phyloP scores from a whole-genome alignment of 148 eudicot species.

The Fagopyrum esculentum region DNA sequence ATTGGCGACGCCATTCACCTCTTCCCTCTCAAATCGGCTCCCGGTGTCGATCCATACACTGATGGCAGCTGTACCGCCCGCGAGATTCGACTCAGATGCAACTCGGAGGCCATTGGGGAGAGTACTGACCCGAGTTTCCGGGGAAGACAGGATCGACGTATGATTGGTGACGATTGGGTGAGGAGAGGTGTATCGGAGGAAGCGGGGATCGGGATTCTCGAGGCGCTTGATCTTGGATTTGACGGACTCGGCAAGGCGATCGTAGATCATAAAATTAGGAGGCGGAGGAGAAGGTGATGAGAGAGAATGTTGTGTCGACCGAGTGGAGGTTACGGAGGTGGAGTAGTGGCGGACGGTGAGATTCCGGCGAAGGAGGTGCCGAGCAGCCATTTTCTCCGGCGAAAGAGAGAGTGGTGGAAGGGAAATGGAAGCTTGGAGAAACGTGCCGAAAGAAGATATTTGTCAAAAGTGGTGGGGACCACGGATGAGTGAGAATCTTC shows the following conservation, averaged over 20 bases:
- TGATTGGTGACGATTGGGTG: constrained; percentile 31
- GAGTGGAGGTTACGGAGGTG: constrained; percentile 20
- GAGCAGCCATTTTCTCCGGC: constrained; percentile 25
- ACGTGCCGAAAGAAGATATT: not conserved
- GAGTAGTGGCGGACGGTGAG: constrained; percentile 18
- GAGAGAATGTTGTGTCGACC: constrained; percentile 12
- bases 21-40: constrained; percentile 46
- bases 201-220: constrained; percentile 28
- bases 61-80: constrained; percentile 35
- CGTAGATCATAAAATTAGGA: constrained; percentile 32
- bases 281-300: constrained; percentile 25
- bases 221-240: constrained; percentile 34
- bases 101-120: constrained; percentile 71
- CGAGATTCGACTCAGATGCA: constrained; percentile 57
- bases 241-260: constrained; percentile 27
- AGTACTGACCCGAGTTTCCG: constrained; percentile 43
- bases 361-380: constrained; percentile 19
- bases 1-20: constrained; percentile 37
- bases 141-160: constrained; percentile 40
- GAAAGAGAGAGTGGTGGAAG: not conserved
- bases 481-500: not conserved
- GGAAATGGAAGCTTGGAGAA: not conserved
- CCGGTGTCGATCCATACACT: constrained; percentile 49
- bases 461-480: not conserved
- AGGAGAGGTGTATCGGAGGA: constrained; percentile 35